phyloP scores from a whole-genome alignment of 805 yeast genomes.

The Brettanomyces nanus region DNA sequence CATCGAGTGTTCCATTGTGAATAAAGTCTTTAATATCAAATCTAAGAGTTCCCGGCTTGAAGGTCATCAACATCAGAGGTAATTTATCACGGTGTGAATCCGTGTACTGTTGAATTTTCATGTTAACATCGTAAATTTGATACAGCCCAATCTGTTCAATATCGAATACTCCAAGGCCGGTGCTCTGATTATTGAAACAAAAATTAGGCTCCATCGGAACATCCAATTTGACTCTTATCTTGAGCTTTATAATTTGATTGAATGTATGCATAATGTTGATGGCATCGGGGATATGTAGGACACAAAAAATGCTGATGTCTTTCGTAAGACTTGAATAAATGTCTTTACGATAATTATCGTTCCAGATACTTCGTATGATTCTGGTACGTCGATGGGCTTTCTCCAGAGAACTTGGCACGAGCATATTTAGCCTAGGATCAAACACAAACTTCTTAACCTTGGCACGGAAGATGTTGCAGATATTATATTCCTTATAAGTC shows the following conservation, averaged over 20 bases:
- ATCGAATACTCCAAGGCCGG: constrained; percentile 2
- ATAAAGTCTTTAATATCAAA: constrained; percentile 2
- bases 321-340: not conserved
- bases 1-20: not conserved
- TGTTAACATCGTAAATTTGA: not conserved
- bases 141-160: not conserved
- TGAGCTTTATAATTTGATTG: not conserved
- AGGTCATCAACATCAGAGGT: not conserved
- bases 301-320: constrained; percentile 1
- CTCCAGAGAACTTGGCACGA: not conserved
- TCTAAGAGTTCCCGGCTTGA: not conserved
- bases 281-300: not conserved
- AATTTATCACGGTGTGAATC: not conserved
- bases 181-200: constrained; percentile 1
- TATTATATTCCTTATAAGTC: not conserved
- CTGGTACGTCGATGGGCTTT: constrained; percentile 1
- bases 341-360: constrained; percentile 1
- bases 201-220: not conserved
- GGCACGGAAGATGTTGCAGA: not conserved
- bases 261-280: not conserved
- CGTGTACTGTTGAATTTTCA: not conserved
- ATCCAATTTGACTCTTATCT: not conserved
- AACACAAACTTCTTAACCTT: constrained; percentile 2
- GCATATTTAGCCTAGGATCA: not conserved
- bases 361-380: not conserved